These are phyloP conservation scores for Pyricularia sp. DNA, from an alignment of 2,329 filamentous ascomycete genomes.

Conservation along the genomic window DNA sequence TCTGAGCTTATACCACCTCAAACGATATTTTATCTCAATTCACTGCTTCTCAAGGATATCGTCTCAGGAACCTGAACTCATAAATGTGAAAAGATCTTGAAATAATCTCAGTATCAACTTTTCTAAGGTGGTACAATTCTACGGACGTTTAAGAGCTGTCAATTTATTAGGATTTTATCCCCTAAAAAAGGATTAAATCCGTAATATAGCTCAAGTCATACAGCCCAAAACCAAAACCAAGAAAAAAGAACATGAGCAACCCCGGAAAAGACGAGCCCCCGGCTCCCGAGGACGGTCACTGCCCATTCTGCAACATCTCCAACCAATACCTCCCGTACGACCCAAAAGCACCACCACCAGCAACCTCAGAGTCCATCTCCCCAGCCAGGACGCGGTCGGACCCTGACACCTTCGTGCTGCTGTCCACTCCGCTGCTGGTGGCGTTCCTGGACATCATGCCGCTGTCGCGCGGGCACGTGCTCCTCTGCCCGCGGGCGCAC, in stretches of 20 bases:
- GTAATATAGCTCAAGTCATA: not conserved
- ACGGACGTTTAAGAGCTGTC: not conserved
- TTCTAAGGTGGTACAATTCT: not conserved
- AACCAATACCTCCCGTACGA: slow-evolving; percentile 36
- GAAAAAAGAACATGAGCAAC: too few relatives aligned
- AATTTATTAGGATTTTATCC: not conserved
- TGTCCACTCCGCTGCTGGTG: slow-evolving; percentile 68
- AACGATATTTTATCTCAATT: not conserved
- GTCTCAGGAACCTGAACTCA: not conserved
- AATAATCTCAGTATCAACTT: not conserved
- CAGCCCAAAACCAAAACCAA: too few relatives aligned
- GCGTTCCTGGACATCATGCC: slow-evolving; percentile 94
- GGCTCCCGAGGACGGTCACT: slow-evolving; percentile 19
- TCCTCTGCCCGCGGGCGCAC: slow-evolving; percentile 72
- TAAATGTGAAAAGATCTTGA: not conserved
- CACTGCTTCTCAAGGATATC: not conserved
- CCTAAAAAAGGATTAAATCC: not conserved
- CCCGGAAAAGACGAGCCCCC: not conserved
- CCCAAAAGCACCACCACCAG: slow-evolving; percentile 30
- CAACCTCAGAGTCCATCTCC: slow-evolving; percentile 23
- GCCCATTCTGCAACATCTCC: slow-evolving; percentile 56
- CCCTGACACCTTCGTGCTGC: slow-evolving; percentile 52
- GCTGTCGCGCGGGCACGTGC: slow-evolving; percentile 70
- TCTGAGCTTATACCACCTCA: not conserved
- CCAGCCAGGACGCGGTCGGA: slow-evolving; percentile 25